These are phyloP conservation scores for Lepidium aucheri DNA, from an alignment of 345 rosid species.

Conservation along the genomic window DNA sequence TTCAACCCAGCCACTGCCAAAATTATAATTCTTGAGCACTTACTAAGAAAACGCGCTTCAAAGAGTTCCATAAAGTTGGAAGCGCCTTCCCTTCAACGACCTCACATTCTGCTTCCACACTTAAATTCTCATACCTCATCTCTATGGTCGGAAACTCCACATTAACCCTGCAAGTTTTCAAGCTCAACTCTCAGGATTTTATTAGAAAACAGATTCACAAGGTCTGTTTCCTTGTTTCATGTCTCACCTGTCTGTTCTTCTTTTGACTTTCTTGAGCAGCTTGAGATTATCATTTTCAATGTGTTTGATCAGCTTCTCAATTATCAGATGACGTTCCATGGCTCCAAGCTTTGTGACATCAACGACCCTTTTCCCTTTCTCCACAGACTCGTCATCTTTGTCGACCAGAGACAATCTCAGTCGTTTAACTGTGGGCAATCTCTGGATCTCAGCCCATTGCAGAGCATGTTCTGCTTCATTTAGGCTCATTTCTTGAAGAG, in stretches of 20 bases:
- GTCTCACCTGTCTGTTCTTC: constrained; percentile 47
- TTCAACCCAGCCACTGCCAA: not conserved
- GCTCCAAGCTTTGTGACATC: constrained; percentile 58
- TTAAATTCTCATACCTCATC: constrained; percentile 46
- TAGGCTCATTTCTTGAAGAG: constrained; percentile 23
- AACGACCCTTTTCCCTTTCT: constrained; percentile 28
- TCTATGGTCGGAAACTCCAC: constrained; percentile 58
- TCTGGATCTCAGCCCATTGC: constrained; percentile 68
- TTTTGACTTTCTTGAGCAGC: constrained; percentile 40
- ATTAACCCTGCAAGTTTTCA: constrained; percentile 37
- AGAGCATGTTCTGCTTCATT: constrained; percentile 34
- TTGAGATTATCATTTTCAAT: constrained; percentile 59
- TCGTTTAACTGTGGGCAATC: constrained; percentile 58
- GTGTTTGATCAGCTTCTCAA: constrained; percentile 58
- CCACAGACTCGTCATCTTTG: not conserved
- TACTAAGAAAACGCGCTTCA: constrained; percentile 36
- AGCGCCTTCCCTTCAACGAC: constrained; percentile 66
- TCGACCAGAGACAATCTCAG: constrained; percentile 46
- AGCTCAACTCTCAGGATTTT: not conserved
- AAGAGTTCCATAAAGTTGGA: constrained; percentile 70
- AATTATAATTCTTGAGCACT: constrained; percentile 22
- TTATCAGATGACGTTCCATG: constrained; percentile 40
- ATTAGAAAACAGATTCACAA: not conserved
- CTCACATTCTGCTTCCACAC: constrained; percentile 58
- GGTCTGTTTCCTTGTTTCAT: not conserved